A percentile compares a stretch with the other conserved stretches of the same genome.
Evolutionary conservation across 164 flowering plant genomes (phyloP).

Genomic region (Magnolia kwangsiensis): DNA sequence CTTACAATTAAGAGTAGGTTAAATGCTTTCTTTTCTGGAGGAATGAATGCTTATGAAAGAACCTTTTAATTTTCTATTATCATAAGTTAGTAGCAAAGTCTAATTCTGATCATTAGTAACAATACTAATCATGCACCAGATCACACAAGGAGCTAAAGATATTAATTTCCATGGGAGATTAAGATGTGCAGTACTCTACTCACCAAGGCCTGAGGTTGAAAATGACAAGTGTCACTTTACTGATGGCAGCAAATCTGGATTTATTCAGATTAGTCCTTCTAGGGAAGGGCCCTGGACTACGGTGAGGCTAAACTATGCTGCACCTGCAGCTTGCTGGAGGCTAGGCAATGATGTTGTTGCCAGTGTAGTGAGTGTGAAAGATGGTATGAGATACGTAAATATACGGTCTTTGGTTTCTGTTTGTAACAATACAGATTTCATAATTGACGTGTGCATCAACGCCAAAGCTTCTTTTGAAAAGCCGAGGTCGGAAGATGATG

Average conservation of each 20-base stretch:
- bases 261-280: constrained; percentile 81
- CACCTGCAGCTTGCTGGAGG: constrained; percentile 94
- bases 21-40: neutral
- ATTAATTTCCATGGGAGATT: constrained; percentile 43
- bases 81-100: neutral
- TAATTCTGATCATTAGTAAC: constrained; percentile 11
- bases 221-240: constrained; percentile 19
- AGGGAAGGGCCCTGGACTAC: constrained; percentile 92
- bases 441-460: constrained; percentile 68
- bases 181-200: constrained; percentile 54
- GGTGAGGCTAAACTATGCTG: constrained; percentile 85
- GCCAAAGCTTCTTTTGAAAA: constrained; percentile 30
- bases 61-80: neutral
- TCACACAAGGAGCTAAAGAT: constrained; percentile 19
- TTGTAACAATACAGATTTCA: constrained; percentile 58
- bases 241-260: constrained; percentile 49
- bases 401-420: constrained; percentile 89
- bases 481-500: constrained; percentile 22
- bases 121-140: constrained; percentile 25
- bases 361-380: constrained; percentile 79
- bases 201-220: constrained; percentile 42
- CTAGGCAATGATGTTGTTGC: constrained; percentile 88
- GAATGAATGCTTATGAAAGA: neutral
- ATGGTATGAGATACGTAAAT: constrained; percentile 73
- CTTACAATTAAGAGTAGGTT: neutral